Evolutionary conservation across 768 basidiomycete species (phyloP).

Genomic region (Lactarius akahatsu): DNA sequence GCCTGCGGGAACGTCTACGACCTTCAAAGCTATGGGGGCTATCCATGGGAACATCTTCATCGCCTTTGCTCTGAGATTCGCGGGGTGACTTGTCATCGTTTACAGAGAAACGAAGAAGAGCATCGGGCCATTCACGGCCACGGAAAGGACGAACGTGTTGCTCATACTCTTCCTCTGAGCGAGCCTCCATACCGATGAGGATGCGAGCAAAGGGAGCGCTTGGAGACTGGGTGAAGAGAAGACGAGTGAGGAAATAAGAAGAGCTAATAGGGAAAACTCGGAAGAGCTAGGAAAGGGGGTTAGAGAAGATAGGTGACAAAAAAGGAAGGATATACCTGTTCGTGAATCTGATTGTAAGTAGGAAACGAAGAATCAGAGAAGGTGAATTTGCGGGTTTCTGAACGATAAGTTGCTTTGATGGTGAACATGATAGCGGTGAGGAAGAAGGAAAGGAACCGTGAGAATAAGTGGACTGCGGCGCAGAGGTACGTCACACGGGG

Average conservation of each 20-base stretch:
- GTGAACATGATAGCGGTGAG: constrained; percentile 57
- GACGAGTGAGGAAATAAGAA: constrained; percentile 60
- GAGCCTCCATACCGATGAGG: constrained; percentile 60
- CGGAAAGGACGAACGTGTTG: constrained; percentile 49
- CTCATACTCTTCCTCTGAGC: constrained; percentile 57
- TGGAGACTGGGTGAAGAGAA: constrained; percentile 64
- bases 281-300: constrained; percentile 49
- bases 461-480: neutral
- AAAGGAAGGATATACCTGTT: constrained; percentile 47
- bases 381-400: constrained; percentile 65
- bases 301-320: constrained; percentile 6
- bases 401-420: constrained; percentile 73
- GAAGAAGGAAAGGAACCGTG: constrained; percentile 21
- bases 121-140: constrained; percentile 53
- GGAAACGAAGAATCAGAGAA: constrained; percentile 61
- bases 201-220: constrained; percentile 54
- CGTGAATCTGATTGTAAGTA: constrained; percentile 56
- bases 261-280: constrained; percentile 66
- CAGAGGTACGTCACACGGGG: neutral
- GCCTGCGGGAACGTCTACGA: constrained; percentile 10
- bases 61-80: constrained; percentile 12
- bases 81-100: constrained; percentile 50
- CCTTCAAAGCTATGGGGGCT: neutral
- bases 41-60: constrained; percentile 9
- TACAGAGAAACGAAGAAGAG: constrained; percentile 62